phyloP scores from a whole-genome alignment of 2,329 filamentous ascomycete genomes.

The Lomentospora prolificans region DNA sequence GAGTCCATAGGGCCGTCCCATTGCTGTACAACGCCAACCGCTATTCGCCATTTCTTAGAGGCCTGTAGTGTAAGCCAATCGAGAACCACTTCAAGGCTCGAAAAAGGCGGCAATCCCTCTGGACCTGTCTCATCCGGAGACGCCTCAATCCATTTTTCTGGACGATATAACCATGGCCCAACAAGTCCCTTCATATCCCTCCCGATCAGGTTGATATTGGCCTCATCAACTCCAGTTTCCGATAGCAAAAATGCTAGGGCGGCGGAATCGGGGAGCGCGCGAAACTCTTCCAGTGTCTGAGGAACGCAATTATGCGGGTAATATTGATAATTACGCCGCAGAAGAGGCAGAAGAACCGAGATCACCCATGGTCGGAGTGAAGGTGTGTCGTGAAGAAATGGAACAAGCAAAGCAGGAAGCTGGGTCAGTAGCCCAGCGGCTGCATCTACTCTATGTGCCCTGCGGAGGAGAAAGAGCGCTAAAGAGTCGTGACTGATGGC shows the following conservation, averaged over 20 bases:
- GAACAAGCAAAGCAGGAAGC: conserved; percentile 55
- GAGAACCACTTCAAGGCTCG: conserved; percentile 61
- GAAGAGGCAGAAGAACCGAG: conserved; percentile 57
- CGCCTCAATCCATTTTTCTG: conserved; percentile 3
- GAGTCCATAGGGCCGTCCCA: conserved; percentile 67
- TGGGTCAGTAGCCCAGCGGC: conserved; percentile 64
- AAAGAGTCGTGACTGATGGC: conserved; percentile 44
- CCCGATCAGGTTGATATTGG: conserved; percentile 34
- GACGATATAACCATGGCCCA: conserved; percentile 59
- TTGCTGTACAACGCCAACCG: conserved; percentile 53
- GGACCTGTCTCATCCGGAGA: conserved; percentile 13
- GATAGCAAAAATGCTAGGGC: conserved; percentile 54
- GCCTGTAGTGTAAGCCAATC: conserved; percentile 57
- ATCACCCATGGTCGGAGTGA: conserved; percentile 59
- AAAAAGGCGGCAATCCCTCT: conserved; percentile 26
- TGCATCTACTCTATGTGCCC: conserved; percentile 59
- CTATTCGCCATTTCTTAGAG: conserved; percentile 48
- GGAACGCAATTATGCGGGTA: conserved; percentile 41
- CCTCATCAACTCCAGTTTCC: conserved; percentile 35
- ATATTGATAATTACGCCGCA: conserved; percentile 61
- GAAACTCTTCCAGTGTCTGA: conserved; percentile 53
- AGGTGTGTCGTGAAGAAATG: conserved; percentile 54
- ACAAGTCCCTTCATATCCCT: conserved; percentile 60
- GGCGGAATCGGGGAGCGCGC: conserved; percentile 45
- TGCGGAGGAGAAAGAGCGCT: conserved; percentile 55